Conservation (phyloP, 2,329 filamentous ascomycete species). For the Paraphoma sp. region DNA sequence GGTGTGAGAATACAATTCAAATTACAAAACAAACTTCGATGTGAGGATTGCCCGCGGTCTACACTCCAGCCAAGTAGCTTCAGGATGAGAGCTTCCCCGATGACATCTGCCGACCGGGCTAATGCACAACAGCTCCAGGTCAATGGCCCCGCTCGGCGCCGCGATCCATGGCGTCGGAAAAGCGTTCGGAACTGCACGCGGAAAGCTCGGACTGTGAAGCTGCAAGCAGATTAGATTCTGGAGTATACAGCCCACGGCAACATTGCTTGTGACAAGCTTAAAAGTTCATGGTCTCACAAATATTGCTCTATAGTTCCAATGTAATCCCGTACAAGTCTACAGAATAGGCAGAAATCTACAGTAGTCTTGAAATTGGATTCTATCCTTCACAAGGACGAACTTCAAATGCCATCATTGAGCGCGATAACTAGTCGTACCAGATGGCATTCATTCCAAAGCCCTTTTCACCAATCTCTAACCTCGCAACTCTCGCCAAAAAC, state of each 20-base stretch:
- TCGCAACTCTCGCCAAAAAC: slow-evolving; percentile 77
- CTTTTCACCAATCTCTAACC: slow-evolving; percentile 80
- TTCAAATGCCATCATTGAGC: too few relatives aligned
- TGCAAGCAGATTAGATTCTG: background rate
- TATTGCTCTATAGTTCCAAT: too few relatives aligned
- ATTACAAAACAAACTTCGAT: background rate
- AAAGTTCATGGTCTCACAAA: too few relatives aligned
- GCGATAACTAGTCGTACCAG: slow-evolving; percentile 74
- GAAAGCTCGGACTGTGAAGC: background rate
- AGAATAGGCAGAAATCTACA: background rate
- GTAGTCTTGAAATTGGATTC: background rate
- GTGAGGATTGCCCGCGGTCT: background rate
- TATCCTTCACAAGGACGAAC: background rate
- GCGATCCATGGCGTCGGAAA: background rate
- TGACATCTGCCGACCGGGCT: slow-evolving; percentile 41
- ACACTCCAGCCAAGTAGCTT: background rate
- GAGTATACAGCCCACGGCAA: too few relatives aligned
- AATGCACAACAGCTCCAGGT: slow-evolving; percentile 14
- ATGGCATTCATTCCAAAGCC: slow-evolving; percentile 97
- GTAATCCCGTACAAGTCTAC: too few relatives aligned
- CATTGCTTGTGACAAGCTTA: too few relatives aligned
- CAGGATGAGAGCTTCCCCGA: slow-evolving; percentile 31
- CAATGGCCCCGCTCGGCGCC: background rate
- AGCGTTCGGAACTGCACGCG: background rate
- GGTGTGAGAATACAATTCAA: background rate